phyloP scores from a whole-genome alignment of 148 eudicot genomes.

The Nepenthes mirabilis region DNA sequence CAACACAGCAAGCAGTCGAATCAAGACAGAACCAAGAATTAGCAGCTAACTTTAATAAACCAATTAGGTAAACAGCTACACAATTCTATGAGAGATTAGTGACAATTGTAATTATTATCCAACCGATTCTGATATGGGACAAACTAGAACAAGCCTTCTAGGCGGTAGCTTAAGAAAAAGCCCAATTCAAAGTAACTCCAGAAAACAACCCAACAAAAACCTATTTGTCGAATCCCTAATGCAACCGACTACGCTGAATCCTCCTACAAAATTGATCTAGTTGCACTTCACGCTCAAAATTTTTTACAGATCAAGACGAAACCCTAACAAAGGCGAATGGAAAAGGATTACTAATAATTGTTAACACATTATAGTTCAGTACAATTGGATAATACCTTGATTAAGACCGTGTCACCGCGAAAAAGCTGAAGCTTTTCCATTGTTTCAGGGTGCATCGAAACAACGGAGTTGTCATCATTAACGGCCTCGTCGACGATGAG shows the following conservation, averaged over 20 bases:
- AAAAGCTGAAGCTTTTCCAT: conserved; percentile 87
- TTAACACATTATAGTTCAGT: not conserved
- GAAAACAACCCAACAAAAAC: not conserved
- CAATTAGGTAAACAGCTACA: too few relatives aligned
- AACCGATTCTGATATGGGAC: too few relatives aligned
- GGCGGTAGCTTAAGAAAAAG: not conserved
- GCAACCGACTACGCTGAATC: not conserved
- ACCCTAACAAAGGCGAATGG: not conserved
- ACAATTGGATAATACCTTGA: conserved; percentile 33
- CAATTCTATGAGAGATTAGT: too few relatives aligned
- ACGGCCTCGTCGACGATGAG: conserved; percentile 70
- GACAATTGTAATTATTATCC: too few relatives aligned
- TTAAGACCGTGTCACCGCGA: conserved; percentile 68
- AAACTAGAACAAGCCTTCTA: too few relatives aligned
- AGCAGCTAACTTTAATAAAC: too few relatives aligned
- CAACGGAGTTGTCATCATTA: conserved; percentile 80
- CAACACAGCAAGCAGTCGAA: too few relatives aligned
- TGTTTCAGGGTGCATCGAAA: conserved; percentile 63
- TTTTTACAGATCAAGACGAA: not conserved
- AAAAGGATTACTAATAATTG: not conserved
- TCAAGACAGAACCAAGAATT: too few relatives aligned
- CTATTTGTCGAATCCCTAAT: not conserved
- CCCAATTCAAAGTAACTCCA: not conserved
- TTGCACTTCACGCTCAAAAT: too few relatives aligned
- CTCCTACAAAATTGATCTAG: too few relatives aligned